Base-by-base conservation (phyloP, 2,329 filamentous ascomycete genomes). In the Neonectria magnoliae region DNA sequence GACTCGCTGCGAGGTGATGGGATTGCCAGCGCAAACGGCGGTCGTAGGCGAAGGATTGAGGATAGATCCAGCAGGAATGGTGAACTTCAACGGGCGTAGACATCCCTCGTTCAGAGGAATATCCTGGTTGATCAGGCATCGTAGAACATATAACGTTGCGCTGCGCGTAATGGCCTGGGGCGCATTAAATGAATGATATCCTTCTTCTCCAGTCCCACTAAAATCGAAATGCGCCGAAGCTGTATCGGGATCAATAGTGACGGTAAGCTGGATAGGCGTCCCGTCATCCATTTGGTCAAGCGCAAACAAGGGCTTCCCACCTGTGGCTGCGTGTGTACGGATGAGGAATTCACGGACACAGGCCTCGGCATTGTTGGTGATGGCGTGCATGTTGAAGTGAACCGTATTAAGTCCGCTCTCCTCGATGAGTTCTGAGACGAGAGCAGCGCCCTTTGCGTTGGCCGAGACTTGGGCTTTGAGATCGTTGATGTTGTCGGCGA, bases 81-180 rank as follows among this genome's bases (percentile, higher is more conserved):
- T 83, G 74, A 96, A 90, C 57, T 88, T 85, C 71, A 96, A 91
- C 0, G 93, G 93, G 52, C 88, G 88, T 3, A 97, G 82, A 68
- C 93, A 97, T 67, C 93, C 93, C 79, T 97, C 93, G 80, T 97
- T 97, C 5, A 97, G 85, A 0, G 93, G 93, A 14, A 97, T 94
- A 69, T 95, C 92, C 69, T 92, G 88, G 45, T 87, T 89, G 71
- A 97, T 93, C 62, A 97, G 84, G 73, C 90, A 93, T 45, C 93
- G 89, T 14, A 97, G 83, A 71, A 91, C 93, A 83, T 97, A 96
- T 74, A 96, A 94, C 72, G 95, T 94, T 51, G 92, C 92, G 2
- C 74, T 77, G 55, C 76, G 70, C 5, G 74, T 75, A 59, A 76
- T 75, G 48, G 76, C 72, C 38, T 71, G 64, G 5, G 77, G 76